Evolutionary conservation across 176 grass and related monocot genomes (phyloP).

Genomic region (Hordeum marinum): DNA sequence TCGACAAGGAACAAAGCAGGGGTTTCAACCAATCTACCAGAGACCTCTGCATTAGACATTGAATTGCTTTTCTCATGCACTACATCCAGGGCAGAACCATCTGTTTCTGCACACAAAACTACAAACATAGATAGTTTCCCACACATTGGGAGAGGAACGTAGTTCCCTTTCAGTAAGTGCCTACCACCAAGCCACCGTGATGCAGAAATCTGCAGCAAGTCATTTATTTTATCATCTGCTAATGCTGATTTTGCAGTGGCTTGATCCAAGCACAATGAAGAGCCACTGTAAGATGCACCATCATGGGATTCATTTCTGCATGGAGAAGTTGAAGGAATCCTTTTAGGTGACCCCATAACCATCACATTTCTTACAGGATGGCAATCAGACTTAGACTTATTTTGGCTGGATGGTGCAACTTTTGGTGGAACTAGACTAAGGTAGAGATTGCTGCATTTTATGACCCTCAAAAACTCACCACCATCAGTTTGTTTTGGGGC

Average conservation of each 20-base stretch:
- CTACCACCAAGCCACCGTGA: conserved; percentile 64
- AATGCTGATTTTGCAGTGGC: conserved; percentile 51
- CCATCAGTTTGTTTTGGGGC: neutral
- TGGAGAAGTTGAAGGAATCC: conserved; percentile 22
- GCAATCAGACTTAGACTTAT: neutral
- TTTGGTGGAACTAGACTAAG: conserved; percentile 53
- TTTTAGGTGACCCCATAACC: conserved; percentile 40
- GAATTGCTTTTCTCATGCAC: conserved; percentile 22
- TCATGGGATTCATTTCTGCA: conserved; percentile 28
- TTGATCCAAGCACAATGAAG: conserved; percentile 43
- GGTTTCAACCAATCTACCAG: conserved; percentile 3
- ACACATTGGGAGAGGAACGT: conserved; percentile 52
- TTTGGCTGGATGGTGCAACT: conserved; percentile 13
- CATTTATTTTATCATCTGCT: conserved; percentile 68
- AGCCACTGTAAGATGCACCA: conserved; percentile 26
- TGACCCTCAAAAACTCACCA: conserved; percentile 26
- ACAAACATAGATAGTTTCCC: conserved; percentile 57
- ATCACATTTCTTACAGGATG: conserved; percentile 22
- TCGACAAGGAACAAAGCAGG: conserved; percentile 35
- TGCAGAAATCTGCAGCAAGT: conserved; percentile 58
- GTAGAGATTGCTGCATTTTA: conserved; percentile 62
- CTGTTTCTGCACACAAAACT: conserved; percentile 50
- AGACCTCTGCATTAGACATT: conserved; percentile 12
- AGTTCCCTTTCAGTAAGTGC: conserved; percentile 73
- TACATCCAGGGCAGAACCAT: conserved; percentile 19